Base-by-base conservation (phyloP, 176 grass and related monocot genomes). In the Panicum miliaceum region DNA sequence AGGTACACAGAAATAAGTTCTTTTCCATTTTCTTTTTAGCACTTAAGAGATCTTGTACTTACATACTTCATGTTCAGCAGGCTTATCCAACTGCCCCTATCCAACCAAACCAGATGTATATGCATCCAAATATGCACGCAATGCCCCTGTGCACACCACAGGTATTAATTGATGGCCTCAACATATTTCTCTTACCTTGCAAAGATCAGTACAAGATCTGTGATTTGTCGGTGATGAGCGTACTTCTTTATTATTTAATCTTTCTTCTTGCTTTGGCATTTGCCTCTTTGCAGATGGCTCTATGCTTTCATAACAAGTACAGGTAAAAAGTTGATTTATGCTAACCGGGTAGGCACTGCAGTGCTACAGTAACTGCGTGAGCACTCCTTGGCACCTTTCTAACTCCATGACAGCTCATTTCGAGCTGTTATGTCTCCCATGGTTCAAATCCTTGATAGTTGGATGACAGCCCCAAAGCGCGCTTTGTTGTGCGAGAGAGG, bases 131-230 rank as follows among this genome's bases (percentile, higher is more conserved):
- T 85, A 80, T 92, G 87, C 90, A 89, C 38, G 62, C 84, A 15
- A 81, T 90, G 90, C 62, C 90, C 63, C 67, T 94, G 77, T 94
- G 92, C 87, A 78, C 92, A 59, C 85, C 90, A 46, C 90, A 94
- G 89, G 92, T 92, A 94, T 57, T 48, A 20, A 40, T 51, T 43
- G 15, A n/a, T 54, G 34, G 3, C 60, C 64, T 85, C 2, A 78
- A 23, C 20, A 73, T 52, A 34, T 53, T 22, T 65, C 6, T 71
- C 69, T 81, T 15, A 38, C 64, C 22, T 14, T 79, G 15, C 27
- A 65, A 43, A 10, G 8, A 46, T 26, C 22, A 36, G 45, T 4
- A 63, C 60, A 32, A 66, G 16, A 7, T 19, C 34, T 36, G 16
- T 68, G 58, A 41, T 80, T 80, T 54, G 5, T 14, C 29, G 14